Evolutionary conservation across 1,139 yeast species (phyloP).

Genomic region (Geotrichum fermentans): DNA sequence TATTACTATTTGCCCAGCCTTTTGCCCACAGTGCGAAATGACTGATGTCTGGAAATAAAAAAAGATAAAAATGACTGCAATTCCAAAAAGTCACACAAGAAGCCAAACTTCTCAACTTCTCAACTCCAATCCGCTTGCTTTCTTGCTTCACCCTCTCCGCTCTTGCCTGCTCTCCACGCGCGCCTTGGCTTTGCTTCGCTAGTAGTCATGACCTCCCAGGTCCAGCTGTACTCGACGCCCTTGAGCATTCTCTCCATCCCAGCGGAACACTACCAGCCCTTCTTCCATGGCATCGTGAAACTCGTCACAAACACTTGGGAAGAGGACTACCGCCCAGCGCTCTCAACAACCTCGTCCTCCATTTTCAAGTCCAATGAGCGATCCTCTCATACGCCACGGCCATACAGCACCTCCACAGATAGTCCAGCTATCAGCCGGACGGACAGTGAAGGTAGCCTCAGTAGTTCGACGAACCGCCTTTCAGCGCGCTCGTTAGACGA

Average conservation of each 20-base stretch:
- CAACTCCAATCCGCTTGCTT: too few relatives aligned
- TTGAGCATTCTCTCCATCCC: slow-evolving; percentile 35
- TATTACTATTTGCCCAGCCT: not conserved
- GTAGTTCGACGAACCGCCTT: not conserved
- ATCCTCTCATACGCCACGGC: not conserved
- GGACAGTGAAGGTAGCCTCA: not conserved
- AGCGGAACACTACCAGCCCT: slow-evolving; percentile 27
- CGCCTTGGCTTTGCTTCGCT: not conserved
- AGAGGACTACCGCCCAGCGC: slow-evolving; percentile 19
- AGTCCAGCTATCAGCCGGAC: not conserved
- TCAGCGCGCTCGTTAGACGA: slow-evolving; percentile 4
- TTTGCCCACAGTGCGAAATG: too few relatives aligned
- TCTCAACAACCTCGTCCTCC: not conserved
- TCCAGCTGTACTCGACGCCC: slow-evolving; percentile 24
- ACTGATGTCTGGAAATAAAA: too few relatives aligned
- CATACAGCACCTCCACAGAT: not conserved
- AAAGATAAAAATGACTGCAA: too few relatives aligned
- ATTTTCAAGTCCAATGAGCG: not conserved
- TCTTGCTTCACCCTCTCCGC: too few relatives aligned
- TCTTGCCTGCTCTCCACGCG: too few relatives aligned
- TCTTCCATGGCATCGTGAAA: slow-evolving; percentile 31
- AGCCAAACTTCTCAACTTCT: too few relatives aligned
- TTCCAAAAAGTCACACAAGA: too few relatives aligned
- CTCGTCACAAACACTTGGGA: slow-evolving; percentile 29
- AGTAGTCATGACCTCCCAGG: slow-evolving; percentile 12